Evolutionary conservation across 2,329 filamentous ascomycete species (phyloP).

Genomic region (Scolecobasidium constrictum): DNA sequence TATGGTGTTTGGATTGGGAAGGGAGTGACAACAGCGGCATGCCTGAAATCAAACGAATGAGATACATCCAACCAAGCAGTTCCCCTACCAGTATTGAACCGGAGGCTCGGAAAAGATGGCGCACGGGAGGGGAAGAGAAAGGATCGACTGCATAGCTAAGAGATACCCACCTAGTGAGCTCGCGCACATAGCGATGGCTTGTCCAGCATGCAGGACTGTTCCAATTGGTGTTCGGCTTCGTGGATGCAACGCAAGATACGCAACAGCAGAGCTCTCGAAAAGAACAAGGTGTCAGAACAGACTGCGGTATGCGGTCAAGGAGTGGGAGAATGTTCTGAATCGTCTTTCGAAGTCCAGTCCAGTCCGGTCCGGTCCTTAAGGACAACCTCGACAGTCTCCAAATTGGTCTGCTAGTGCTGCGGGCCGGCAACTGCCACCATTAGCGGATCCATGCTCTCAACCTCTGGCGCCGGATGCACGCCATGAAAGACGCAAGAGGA

Average conservation of each 20-base stretch:
- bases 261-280: no score
- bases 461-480: no score
- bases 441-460: background rate
- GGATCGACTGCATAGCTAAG: background rate
- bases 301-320: no score
- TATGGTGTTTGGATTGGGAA: background rate
- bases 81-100: background rate
- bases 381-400: no score
- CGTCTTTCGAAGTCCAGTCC: no score
- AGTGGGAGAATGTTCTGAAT: no score
- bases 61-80: background rate
- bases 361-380: no score
- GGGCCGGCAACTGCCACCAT: background rate
- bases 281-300: no score
- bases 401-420: background rate
- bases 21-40: background rate
- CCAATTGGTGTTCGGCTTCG: no score
- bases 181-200: background rate
- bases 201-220: background rate
- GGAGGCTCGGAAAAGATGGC: background rate
- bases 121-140: background rate
- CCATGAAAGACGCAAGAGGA: background rate
- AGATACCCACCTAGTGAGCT: background rate
- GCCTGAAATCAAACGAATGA: background rate
- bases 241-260: no score